Evolutionary conservation across 805 yeast species (phyloP).

Genomic region (Trichomonascus vanleenenianus): DNA sequence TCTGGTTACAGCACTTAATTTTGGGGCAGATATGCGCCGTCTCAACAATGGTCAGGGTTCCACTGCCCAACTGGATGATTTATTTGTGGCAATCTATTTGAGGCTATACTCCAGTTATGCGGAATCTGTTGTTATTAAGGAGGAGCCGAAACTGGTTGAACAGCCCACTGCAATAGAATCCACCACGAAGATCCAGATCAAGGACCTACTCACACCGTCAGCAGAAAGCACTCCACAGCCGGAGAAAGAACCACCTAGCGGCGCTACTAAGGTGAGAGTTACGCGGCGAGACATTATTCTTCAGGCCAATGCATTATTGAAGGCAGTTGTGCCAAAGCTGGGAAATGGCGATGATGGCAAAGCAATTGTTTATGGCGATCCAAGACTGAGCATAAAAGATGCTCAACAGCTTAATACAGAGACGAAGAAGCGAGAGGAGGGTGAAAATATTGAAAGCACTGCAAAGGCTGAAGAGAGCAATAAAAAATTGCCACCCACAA

Average conservation of each 20-base stretch:
- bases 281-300: slow-evolving; percentile 44
- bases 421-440: too few relatives aligned
- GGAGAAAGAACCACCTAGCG: slow-evolving; percentile 24
- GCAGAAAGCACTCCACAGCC: slow-evolving; percentile 20
- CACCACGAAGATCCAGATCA: slow-evolving; percentile 3
- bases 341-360: background rate
- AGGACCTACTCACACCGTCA: slow-evolving; percentile 1
- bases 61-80: slow-evolving; percentile 65
- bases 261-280: slow-evolving; percentile 28
- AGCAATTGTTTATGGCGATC: background rate
- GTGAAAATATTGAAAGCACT: too few relatives aligned
- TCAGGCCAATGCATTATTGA: slow-evolving; percentile 24
- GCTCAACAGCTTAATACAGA: too few relatives aligned
- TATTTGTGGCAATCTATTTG: slow-evolving; percentile 54
- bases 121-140: background rate
- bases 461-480: too few relatives aligned
- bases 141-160: too few relatives aligned
- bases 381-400: background rate
- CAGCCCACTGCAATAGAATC: too few relatives aligned
- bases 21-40: slow-evolving; percentile 47
- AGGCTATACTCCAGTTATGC: slow-evolving; percentile 30
- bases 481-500: too few relatives aligned
- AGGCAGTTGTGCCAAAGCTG: slow-evolving; percentile 14
- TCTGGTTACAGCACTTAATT: slow-evolving; percentile 19
- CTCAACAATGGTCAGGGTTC: slow-evolving; percentile 78